Evolutionary conservation across 2,329 filamentous ascomycete genomes (phyloP).

Genomic region (Leptographium radiaticola): DNA sequence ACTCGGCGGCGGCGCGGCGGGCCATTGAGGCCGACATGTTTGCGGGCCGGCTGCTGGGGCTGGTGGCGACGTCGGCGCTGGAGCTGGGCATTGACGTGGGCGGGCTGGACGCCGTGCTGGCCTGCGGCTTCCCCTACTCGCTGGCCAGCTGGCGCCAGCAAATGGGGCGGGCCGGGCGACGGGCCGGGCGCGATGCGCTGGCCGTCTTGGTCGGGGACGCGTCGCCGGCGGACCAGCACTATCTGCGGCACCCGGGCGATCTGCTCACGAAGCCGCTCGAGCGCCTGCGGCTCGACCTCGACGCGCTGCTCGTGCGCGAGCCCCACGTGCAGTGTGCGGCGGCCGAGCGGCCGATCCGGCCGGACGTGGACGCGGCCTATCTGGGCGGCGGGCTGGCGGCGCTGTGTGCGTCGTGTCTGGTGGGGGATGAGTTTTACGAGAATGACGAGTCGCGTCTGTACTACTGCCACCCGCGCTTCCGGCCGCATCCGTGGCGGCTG

Average conservation of each 20-base stretch:
- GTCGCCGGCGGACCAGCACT: conserved; percentile 86
- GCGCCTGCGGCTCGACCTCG: conserved; percentile 80
- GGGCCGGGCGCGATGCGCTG: conserved; percentile 84
- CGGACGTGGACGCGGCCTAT: conserved; percentile 60
- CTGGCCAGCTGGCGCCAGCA: conserved; percentile 93
- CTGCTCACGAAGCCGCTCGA: conserved; percentile 86
- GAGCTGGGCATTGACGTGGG: conserved; percentile 95
- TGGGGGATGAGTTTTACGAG: conserved; percentile 62
- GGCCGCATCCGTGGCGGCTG: conserved; percentile 67
- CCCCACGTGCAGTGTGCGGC: conserved; percentile 94
- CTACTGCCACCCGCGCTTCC: conserved; percentile 79
- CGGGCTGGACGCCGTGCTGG: conserved; percentile 83
- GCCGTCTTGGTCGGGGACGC: conserved; percentile 81
- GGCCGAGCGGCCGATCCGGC: conserved; percentile 83
- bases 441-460: conserved; percentile 64
- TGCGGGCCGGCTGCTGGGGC: conserved; percentile 80
- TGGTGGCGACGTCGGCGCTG: conserved; percentile 84
- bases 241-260: conserved; percentile 92
- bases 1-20: conserved; percentile 80
- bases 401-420: conserved; percentile 61
- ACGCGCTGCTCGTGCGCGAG: conserved; percentile 81
- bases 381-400: conserved; percentile 63
- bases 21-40: conserved; percentile 95
- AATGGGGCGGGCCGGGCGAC: conserved; percentile 78
- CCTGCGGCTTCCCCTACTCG: conserved; percentile 87